These are phyloP conservation scores for Neurospora intermedia DNA, from an alignment of 495 filamentous ascomycete species.

Conservation along the genomic window DNA sequence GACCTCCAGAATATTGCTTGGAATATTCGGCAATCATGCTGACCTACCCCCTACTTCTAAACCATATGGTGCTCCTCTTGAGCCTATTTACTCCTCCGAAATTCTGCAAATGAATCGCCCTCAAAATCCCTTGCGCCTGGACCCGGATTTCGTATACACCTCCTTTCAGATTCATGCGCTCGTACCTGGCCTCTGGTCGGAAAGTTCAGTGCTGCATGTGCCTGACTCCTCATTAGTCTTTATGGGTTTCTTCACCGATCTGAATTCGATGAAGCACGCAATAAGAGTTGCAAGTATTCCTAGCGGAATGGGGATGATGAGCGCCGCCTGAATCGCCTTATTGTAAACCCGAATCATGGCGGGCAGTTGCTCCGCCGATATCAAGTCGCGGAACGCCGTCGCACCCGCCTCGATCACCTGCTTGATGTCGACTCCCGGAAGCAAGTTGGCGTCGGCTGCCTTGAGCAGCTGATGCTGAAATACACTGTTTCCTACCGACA, in stretches of 20 bases:
- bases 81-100: background rate
- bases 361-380: conserved; percentile 20
- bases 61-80: background rate
- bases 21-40: background rate
- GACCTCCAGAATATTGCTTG: background rate
- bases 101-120: background rate
- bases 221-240: background rate
- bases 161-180: background rate
- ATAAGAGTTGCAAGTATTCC: conserved; percentile 27
- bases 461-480: conserved; percentile 44
- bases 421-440: conserved; percentile 21
- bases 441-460: conserved; percentile 8
- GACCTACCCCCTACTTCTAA: background rate
- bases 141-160: background rate
- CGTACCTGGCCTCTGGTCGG: background rate
- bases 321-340: conserved; percentile 20
- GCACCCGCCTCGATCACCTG: conserved; percentile 35
- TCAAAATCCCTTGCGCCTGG: background rate
- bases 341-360: conserved; percentile 20
- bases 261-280: conserved; percentile 37
- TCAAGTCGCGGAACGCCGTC: conserved; percentile 31
- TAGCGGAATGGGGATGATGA: conserved; percentile 24
- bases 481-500: conserved; percentile 49
- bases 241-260: conserved; percentile 30
- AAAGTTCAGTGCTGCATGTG: background rate